These are phyloP conservation scores for Elsinoe ampelina DNA, from an alignment of 2,329 filamentous ascomycete genomes.

Conservation along the genomic window DNA sequence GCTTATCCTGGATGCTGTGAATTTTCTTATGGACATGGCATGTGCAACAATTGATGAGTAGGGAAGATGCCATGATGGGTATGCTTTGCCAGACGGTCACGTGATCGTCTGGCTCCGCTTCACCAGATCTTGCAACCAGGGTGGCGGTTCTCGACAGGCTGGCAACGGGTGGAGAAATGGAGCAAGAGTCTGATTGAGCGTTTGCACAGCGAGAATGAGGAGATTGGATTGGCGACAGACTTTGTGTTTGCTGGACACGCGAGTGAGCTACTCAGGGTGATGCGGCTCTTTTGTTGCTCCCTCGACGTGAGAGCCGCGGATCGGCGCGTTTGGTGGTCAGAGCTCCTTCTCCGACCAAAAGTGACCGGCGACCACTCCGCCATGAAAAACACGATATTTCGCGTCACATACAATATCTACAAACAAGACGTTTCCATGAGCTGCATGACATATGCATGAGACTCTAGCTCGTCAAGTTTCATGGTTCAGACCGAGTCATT, in stretches of 20 bases:
- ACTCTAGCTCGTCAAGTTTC: neutral
- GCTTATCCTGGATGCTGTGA: too few species aligned
- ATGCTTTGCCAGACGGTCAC: too few species aligned
- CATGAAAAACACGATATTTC: neutral
- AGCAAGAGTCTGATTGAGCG: neutral
- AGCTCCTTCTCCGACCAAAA: neutral
- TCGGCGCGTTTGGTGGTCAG: neutral
- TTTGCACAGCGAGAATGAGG: neutral
- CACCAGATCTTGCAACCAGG: too few species aligned
- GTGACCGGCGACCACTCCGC: neutral
- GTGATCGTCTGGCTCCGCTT: too few species aligned
- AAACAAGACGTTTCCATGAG: neutral
- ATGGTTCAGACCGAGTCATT: neutral
- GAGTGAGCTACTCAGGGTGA: conserved; percentile 20
- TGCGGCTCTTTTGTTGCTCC: conserved; percentile 11
- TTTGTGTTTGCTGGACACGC: conserved; percentile 43
- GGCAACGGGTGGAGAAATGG: neutral
- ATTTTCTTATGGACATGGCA: too few species aligned
- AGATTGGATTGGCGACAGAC: neutral
- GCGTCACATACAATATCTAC: neutral
- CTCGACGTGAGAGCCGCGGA: neutral
- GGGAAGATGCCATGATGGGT: too few species aligned
- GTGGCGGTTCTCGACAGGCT: neutral
- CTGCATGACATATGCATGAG: conserved; percentile 1
- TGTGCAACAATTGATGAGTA: too few species aligned